A percentile compares a stretch with the other conserved stretches of the same genome.
These are phyloP conservation scores for Stipa capillata DNA, from an alignment of 176 grass and related monocot species.

Conservation along the genomic window DNA sequence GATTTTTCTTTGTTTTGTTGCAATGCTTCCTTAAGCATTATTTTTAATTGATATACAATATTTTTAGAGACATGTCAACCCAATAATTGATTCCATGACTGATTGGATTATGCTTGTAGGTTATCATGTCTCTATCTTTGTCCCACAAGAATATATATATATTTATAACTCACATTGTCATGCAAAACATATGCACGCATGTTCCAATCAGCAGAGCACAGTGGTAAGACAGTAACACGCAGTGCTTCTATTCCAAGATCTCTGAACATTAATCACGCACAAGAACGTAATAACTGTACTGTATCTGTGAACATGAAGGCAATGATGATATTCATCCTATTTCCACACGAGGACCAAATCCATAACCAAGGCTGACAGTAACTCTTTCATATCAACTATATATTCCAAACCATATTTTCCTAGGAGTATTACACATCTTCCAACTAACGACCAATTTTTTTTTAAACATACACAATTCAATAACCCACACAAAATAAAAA, in stretches of 20 bases:
- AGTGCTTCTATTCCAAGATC: background rate
- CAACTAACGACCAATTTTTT: background rate
- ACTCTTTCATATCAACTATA: background rate
- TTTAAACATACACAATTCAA: background rate
- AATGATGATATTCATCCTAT: background rate
- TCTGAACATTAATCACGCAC: background rate
- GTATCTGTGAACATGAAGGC: background rate
- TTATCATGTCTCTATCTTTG: conserved; percentile 7
- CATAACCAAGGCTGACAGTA: background rate
- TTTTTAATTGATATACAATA: background rate
- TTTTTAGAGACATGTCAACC: background rate
- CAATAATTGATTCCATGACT: background rate
- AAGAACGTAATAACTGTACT: background rate
- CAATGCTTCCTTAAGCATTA: background rate
- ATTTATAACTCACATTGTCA: background rate
- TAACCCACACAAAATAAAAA: background rate
- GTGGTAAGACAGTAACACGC: background rate
- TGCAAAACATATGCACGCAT: conserved; percentile 18
- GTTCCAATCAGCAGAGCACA: background rate
- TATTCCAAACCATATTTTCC: background rate
- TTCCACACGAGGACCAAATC: background rate
- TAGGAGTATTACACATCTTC: background rate
- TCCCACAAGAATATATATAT: background rate
- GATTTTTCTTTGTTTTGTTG: background rate
- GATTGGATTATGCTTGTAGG: background rate